Evolutionary conservation across 805 yeast genomes (phyloP), one percentile per base, ranked within the genome.

Genomic region (Kluyveromyces aestuarii): DNA sequence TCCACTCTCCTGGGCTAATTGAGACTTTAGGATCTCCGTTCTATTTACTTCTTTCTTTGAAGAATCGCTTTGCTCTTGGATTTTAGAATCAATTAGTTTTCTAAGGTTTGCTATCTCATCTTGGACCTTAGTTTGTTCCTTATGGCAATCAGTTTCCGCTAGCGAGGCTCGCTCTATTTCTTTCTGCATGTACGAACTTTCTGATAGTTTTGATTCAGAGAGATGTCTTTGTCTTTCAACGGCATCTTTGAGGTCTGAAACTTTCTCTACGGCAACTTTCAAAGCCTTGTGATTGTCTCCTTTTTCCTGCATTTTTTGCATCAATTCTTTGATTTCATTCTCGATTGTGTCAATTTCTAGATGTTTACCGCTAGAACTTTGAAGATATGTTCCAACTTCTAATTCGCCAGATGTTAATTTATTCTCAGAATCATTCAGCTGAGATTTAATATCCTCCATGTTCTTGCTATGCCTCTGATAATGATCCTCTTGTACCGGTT

Each of bases 161-260:
- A 63, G 65, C 10, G 62, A 55, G 0, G 88, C 84, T 46, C 80
- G 75, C 17, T 64, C 65, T 30, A 79, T 73, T 60, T 86, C 91
- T 30, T 69, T 71, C 8, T 63, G 57, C 79, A 82, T 83, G 63
- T 85, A 89, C 45, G 70, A 76, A 42, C 72, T 75, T 56, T 88
- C 96, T 36, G 77, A 79, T 1, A 63, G 62, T 40, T 73, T 72
- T 6, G 81, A 71, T 25, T 72, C 73, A 1, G 75, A 57, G 52
- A 72, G 73, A 13, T 68, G 64, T n/a, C 73, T 64, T 41, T 73
- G 63, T 27, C 64, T 71, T 33, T 68, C 64, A 2, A 82, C 65
- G 45, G 73, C 70, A 7, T 72, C 72, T 50, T 74, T 72, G 36
- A 81, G 58, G 6, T 72, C 71, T 58, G 74, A 66, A n/a, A 73